Evolutionary conservation across 345 rosid genomes (phyloP).

Genomic region (Salix dunnii): DNA sequence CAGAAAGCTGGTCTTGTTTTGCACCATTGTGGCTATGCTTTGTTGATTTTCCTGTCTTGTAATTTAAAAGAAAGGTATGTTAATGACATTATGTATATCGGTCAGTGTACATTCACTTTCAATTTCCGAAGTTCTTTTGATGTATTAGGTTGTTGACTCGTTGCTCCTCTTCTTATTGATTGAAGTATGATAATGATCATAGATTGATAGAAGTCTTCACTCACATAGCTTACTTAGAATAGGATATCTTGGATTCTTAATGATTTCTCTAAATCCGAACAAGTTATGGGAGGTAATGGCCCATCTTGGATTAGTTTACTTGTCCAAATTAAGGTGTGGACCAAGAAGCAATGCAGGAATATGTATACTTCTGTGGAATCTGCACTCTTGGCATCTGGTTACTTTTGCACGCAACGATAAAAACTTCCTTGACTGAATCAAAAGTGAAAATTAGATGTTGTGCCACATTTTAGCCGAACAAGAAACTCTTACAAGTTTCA

Average conservation of each 20-base stretch:
- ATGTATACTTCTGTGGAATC: neutral
- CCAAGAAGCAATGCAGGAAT: neutral
- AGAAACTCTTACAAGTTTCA: neutral
- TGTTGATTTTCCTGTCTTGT: neutral
- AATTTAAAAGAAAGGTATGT: slow-evolving; percentile 3
- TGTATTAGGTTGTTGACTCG: neutral
- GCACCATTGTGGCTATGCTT: slow-evolving; percentile 13
- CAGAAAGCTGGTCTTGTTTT: slow-evolving; percentile 7
- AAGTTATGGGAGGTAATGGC: neutral
- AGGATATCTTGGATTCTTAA: neutral
- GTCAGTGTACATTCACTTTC: slow-evolving; percentile 15
- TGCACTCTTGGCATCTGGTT: neutral
- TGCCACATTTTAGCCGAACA: neutral
- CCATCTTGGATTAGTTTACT: neutral
- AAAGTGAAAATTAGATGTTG: neutral
- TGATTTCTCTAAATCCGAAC: neutral
- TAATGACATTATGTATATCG: neutral
- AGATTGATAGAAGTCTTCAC: neutral
- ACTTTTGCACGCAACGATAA: neutral
- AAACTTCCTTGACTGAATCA: neutral
- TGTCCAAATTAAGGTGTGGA: neutral
- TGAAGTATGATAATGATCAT: neutral
- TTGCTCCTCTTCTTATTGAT: neutral
- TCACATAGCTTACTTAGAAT: neutral
- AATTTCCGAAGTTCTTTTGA: neutral